Evolutionary conservation across 2,329 filamentous ascomycete species (phyloP), one percentile per base, ranked within the genome.

Genomic region (Verticillium isaacii): DNA sequence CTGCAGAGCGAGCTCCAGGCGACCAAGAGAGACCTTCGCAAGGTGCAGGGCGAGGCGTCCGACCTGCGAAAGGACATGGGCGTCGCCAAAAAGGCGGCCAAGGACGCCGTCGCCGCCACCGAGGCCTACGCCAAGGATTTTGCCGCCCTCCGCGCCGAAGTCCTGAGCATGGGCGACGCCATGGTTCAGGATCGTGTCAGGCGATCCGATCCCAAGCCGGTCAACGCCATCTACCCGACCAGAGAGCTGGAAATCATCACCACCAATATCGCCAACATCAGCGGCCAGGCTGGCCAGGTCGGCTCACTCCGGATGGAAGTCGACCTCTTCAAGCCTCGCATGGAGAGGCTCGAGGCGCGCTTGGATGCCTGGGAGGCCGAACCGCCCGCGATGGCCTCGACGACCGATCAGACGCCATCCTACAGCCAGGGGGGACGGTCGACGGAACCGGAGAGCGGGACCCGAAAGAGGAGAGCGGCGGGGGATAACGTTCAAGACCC

Each of bases 261-360:
- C 2, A 73, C 64, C 60, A 77, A 68, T 61, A 74, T 78, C 32
- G 70, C 75, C 39, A 77, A 73, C 61, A 74, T 78, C 32, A 71
- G 73, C 15, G 71, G 72, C 63, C 71, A 72, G 39, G 74, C 75
- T 25, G 76, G 69, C 60, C 73, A 77, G 58, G 70, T 79, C 11
- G 76, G 79, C 59, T 72, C 69, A 8, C 65, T 79, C 25, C 74
- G 76, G 65, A 79, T 78, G 75, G 77, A 79, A 61, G 70, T 78
- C 52, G 71, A 77, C 50, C 69, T 80, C 2, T 69, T 78, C 60
- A 76, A 75, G 63, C 70, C 71, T 5, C 68, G 75, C 8, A 61
- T 78, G 5, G 71, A 75, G 60, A 68, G 73, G 19, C 66, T 76
- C 17, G 76, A 78, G 58, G 64, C 64, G 54, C 66, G 60, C n/a